Evolutionary conservation across 2,329 filamentous ascomycete species (phyloP).

Genomic region (Xylaria sp.): DNA sequence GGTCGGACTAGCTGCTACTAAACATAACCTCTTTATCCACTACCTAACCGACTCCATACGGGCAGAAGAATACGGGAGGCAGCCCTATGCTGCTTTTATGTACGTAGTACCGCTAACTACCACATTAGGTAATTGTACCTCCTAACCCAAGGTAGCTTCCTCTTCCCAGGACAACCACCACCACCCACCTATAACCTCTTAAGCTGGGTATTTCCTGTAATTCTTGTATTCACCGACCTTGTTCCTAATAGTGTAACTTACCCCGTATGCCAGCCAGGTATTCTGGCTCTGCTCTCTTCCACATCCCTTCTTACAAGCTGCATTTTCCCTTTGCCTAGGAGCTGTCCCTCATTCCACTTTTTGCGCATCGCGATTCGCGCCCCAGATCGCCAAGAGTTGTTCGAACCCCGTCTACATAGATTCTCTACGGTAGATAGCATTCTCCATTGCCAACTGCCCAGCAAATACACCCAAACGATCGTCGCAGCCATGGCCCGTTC

Average conservation of each 20-base stretch:
- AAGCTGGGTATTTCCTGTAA: not conserved
- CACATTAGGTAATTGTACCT: not conserved
- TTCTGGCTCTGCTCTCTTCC: not conserved
- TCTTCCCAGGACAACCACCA: not conserved
- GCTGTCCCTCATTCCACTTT: not conserved
- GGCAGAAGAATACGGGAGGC: conserved; percentile 11
- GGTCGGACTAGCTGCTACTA: not conserved
- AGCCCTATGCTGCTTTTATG: conserved; percentile 12
- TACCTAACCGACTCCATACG: not conserved
- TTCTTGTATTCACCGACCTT: not conserved
- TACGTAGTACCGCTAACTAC: not conserved
- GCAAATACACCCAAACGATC: not conserved
- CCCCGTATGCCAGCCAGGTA: not conserved
- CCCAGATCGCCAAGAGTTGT: conserved; percentile 22
- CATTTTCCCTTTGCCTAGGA: not conserved
- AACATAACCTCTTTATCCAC: too few species aligned
- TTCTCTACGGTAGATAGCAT: conserved; percentile 2
- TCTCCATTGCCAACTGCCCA: conserved; percentile 1
- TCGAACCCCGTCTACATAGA: conserved; percentile 1
- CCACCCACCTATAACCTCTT: not conserved
- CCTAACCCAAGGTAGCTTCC: not conserved
- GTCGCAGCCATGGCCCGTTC: conserved; percentile 44
- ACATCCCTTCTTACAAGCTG: not conserved
- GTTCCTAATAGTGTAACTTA: not conserved
- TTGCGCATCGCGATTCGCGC: conserved; percentile 3